These are phyloP conservation scores for Linnemannia exigua DNA, from an alignment of 192 early-diverging fungal species.

Conservation along the genomic window DNA sequence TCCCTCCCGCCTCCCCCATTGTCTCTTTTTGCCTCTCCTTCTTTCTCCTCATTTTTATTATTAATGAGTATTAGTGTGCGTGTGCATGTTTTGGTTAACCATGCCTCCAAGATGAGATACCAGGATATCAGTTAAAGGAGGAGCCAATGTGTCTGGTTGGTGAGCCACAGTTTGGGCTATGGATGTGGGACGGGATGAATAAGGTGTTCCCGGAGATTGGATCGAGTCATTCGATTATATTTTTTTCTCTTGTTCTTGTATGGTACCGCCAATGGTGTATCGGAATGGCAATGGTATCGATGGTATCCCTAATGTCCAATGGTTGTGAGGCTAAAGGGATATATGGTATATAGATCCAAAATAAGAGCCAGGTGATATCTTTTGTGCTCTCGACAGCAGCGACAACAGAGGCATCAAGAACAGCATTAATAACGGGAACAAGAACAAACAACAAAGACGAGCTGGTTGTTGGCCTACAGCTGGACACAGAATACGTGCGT, in stretches of 20 bases:
- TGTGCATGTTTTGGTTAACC: background rate
- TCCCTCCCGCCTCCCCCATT: background rate
- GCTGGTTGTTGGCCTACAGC: background rate
- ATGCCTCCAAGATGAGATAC: background rate
- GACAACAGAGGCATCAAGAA: background rate
- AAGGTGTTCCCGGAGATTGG: background rate
- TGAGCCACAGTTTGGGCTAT: background rate
- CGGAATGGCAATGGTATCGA: background rate
- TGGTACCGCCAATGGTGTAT: background rate
- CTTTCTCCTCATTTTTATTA: conserved; percentile 5
- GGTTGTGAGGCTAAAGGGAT: background rate
- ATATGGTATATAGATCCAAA: background rate
- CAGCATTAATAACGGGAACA: background rate
- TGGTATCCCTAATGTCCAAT: background rate
- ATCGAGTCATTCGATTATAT: background rate
- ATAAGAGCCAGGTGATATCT: background rate
- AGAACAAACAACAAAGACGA: background rate
- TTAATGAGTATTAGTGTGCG: background rate
- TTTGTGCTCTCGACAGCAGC: no score
- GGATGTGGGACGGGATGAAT: background rate
- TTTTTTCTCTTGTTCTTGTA: background rate
- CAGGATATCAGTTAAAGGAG: background rate
- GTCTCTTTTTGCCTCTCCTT: background rate
- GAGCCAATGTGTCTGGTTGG: background rate
- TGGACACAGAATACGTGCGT: background rate